Evolutionary conservation across 139 green algal species (phyloP), one percentile per base, ranked within the genome.

Genomic region (Chlorella ohadii): DNA sequence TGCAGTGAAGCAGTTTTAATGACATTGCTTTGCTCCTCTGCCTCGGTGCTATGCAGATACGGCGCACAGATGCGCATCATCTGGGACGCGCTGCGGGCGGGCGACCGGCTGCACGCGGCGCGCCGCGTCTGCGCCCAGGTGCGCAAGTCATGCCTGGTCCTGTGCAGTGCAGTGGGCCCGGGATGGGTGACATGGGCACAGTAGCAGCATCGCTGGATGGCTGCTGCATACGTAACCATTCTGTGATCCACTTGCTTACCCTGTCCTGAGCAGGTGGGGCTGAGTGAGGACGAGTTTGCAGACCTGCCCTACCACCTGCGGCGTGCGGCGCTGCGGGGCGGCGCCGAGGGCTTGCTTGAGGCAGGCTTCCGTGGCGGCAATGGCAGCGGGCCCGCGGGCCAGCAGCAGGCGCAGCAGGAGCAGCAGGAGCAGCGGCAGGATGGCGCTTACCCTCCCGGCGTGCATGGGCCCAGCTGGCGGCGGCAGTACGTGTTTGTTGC

Each of bases 401-500:
- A 77, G 75, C 33, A 25, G 85, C 61, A 77, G 27, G 51, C 65
- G 71, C 36, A n/a, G 59, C 28, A 11, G 17, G 19, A 38, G 34
- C 5, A 2, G 22, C 3, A 0, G 39, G 23, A 22, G n/a, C n/a
- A n/a, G n/a, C n/a, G n/a, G n/a, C 13, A 59, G 27, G 25, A 44
- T 25, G 41, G 68, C 36, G n/a, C 27, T 15, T 2, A n/a, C n/a
- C 19, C 66, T 28, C 27, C 66, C 34, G 34, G 75, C 4, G 75
- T 82, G 64, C 51, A 27, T 15, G 83, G 79, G 39, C 78, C 68
- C 51, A 51, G 38, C 56, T 93, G 90, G 87, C 41, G 72, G 55
- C 84, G 94, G 84, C 96, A 99, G 92, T 98, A 98, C 86, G 70
- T 98, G 23, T 99, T 98, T 91, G 94, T 95, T 3, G 97, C 92